phyloP scores from a whole-genome alignment of 805 yeast species.

The Kockiozyma suomiensis region DNA sequence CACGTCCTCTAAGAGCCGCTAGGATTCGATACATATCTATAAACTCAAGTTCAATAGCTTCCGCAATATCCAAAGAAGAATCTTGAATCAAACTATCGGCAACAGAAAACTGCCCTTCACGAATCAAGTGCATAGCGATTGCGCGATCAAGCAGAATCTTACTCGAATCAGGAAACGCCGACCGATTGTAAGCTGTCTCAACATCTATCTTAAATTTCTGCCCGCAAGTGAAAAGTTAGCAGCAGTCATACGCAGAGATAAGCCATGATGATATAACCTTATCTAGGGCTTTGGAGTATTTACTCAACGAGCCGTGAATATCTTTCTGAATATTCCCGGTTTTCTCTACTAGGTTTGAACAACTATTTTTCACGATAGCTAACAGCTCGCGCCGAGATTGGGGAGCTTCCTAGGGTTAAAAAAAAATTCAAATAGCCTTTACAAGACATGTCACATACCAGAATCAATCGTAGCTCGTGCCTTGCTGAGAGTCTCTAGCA shows the following conservation, averaged over 20 bases:
- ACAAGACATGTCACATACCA: slow-evolving; percentile 9
- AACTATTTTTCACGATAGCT: slow-evolving; percentile 20
- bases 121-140: slow-evolving; percentile 50
- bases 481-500: slow-evolving; percentile 38
- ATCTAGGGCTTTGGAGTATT: slow-evolving; percentile 43
- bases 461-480: slow-evolving; percentile 37
- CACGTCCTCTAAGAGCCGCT: slow-evolving; percentile 42
- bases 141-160: slow-evolving; percentile 46
- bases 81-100: slow-evolving; percentile 43
- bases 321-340: slow-evolving; percentile 38
- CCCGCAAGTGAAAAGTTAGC: neutral
- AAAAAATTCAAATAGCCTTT: neutral
- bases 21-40: slow-evolving; percentile 50
- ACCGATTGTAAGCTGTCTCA: slow-evolving; percentile 27
- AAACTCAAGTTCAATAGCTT: slow-evolving; percentile 45
- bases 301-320: slow-evolving; percentile 37
- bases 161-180: slow-evolving; percentile 30
- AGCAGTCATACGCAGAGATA: neutral
- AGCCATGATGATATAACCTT: slow-evolving; percentile 33
- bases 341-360: slow-evolving; percentile 28
- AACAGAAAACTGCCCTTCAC: slow-evolving; percentile 51
- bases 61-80: slow-evolving; percentile 37
- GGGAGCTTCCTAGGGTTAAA: slow-evolving; percentile 10
- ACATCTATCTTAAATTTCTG: slow-evolving; percentile 28
- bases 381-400: slow-evolving; percentile 28